Evolutionary conservation across 805 yeast genomes (phyloP).

Genomic region (Babjeviella inositovora): DNA sequence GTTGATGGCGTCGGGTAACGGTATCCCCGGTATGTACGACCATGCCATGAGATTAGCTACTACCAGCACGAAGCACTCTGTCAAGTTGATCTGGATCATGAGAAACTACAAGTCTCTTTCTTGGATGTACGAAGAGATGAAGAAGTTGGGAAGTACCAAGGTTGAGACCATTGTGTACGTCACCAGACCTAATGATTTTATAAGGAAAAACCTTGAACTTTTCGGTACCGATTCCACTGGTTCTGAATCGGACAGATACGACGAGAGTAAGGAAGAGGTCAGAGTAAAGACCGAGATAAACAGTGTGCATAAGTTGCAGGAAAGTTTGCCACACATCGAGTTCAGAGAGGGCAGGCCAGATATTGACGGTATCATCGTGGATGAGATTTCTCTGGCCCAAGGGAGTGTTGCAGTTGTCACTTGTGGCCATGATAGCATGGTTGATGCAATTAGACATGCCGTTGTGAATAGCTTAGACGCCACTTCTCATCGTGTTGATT

Average conservation of each 20-base stretch:
- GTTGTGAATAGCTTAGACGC: conserved; percentile 11
- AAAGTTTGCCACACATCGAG: conserved; percentile 7
- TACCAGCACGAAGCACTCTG: conserved; percentile 5
- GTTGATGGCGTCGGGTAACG: conserved; percentile 61
- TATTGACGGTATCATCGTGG: conserved; percentile 10
- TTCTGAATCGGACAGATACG: conserved; percentile 1
- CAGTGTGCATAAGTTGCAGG: conserved; percentile 2
- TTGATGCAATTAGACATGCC: conserved; percentile 15
- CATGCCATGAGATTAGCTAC: conserved; percentile 13
- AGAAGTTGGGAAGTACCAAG: conserved; percentile 12
- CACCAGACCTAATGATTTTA: conserved; percentile 12
- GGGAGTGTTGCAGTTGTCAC: conserved; percentile 18
- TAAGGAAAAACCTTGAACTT: conserved; percentile 3
- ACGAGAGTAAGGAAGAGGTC: too few relatives aligned
- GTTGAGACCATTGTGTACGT: conserved; percentile 23
- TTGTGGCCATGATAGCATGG: conserved; percentile 22
- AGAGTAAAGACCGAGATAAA: conserved; percentile 6
- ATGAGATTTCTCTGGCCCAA: conserved; percentile 11
- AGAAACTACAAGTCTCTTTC: too few relatives aligned
- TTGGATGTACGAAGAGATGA: conserved; percentile 32
- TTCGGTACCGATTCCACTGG: conserved; percentile 3
- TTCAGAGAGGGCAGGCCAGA: conserved; percentile 17
- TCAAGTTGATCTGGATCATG: too few relatives aligned
- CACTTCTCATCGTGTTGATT: conserved; percentile 15
- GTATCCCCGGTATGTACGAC: conserved; percentile 41